Percentiles rank a stretch among this genome's conserved stretches.
Evolutionary conservation across 306 rosid genomes (phyloP).

Genomic region (Spatholobus suberectus): DNA sequence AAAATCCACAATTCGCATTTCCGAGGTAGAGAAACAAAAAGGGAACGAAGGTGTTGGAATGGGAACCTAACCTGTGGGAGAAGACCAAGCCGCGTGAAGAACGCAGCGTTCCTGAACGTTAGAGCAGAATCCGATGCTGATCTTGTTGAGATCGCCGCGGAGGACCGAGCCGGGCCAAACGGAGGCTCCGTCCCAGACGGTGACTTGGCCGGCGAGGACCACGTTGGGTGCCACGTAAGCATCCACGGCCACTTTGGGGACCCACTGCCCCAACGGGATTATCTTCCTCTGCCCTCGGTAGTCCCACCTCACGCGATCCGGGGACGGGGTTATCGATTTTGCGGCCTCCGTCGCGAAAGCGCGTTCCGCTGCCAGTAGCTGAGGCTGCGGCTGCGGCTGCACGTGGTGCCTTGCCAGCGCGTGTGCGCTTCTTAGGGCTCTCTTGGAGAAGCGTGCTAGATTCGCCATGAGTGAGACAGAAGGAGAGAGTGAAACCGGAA

Average conservation of each 20-base stretch:
- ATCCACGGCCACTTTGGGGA: slow-evolving; percentile 90
- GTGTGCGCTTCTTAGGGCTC: slow-evolving; percentile 55
- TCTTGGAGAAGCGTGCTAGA: slow-evolving; percentile 77
- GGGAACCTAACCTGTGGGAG: slow-evolving; percentile 78
- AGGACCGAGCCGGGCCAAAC: slow-evolving; percentile 95
- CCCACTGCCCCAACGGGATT: slow-evolving; percentile 95
- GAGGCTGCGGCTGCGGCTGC: slow-evolving; percentile 37
- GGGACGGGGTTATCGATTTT: slow-evolving; percentile 59
- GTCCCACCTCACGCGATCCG: slow-evolving; percentile 96
- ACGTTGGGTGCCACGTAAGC: slow-evolving; percentile 99
- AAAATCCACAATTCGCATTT: neutral
- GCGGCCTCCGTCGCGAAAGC: slow-evolving; percentile 62
- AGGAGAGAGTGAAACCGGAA: neutral
- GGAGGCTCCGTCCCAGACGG: slow-evolving; percentile 87
- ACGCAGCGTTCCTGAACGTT: slow-evolving; percentile 95
- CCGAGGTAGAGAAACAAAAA: no score
- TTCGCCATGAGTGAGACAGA: slow-evolving; percentile 56
- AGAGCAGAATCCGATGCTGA: slow-evolving; percentile 90
- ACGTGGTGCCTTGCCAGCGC: slow-evolving; percentile 38
- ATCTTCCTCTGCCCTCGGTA: slow-evolving; percentile 97
- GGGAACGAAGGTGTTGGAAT: neutral
- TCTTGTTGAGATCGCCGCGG: slow-evolving; percentile 98
- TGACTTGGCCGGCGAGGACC: slow-evolving; percentile 96
- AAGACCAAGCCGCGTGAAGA: slow-evolving; percentile 95
- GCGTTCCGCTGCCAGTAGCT: slow-evolving; percentile 46